These are phyloP conservation scores for Apiospora sp. DNA, from an alignment of 2,329 filamentous ascomycete genomes.

Conservation along the genomic window DNA sequence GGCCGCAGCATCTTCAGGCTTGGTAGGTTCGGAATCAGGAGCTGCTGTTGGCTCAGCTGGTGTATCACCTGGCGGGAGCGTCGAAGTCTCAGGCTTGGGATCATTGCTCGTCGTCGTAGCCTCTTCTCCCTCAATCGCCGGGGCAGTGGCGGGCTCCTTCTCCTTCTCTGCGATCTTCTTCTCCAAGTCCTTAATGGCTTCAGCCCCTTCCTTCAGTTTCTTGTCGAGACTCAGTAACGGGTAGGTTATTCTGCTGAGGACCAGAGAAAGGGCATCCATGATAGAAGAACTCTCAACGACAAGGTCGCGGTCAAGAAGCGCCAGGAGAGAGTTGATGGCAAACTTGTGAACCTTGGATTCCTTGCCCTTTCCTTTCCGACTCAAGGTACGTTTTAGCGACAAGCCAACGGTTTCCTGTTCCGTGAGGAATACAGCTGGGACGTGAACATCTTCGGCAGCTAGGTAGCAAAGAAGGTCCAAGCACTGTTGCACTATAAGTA, in stretches of 20 bases:
- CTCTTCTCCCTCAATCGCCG: slow-evolving; percentile 29
- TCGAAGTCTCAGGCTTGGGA: slow-evolving; percentile 22
- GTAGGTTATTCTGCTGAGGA: slow-evolving; percentile 87
- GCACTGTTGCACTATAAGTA: slow-evolving; percentile 96
- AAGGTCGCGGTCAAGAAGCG: slow-evolving; percentile 88
- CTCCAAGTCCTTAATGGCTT: slow-evolving; percentile 47
- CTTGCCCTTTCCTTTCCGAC: slow-evolving; percentile 87
- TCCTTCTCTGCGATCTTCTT: slow-evolving; percentile 46
- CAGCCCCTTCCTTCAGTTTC: slow-evolving; percentile 57
- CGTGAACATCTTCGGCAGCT: slow-evolving; percentile 83
- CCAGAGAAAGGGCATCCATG: slow-evolving; percentile 89
- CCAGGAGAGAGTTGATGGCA: slow-evolving; percentile 89
- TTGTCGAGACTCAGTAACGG: slow-evolving; percentile 84
- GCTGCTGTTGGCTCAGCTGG: slow-evolving; percentile 29
- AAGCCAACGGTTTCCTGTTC: slow-evolving; percentile 83
- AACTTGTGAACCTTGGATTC: slow-evolving; percentile 86
- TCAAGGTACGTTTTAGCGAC: slow-evolving; percentile 77
- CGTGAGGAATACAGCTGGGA: slow-evolving; percentile 90
- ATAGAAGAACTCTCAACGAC: slow-evolving; percentile 97
- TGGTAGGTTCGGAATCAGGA: slow-evolving; percentile 28
- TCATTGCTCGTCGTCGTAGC: slow-evolving; percentile 11
- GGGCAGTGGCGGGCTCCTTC: slow-evolving; percentile 36
- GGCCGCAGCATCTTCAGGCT: slow-evolving; percentile 30
- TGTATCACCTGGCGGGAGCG: slow-evolving; percentile 27
- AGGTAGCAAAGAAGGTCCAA: slow-evolving; percentile 85